Evolutionary conservation across 2,329 filamentous ascomycete species (phyloP).

Genomic region (Exophiala sp.): DNA sequence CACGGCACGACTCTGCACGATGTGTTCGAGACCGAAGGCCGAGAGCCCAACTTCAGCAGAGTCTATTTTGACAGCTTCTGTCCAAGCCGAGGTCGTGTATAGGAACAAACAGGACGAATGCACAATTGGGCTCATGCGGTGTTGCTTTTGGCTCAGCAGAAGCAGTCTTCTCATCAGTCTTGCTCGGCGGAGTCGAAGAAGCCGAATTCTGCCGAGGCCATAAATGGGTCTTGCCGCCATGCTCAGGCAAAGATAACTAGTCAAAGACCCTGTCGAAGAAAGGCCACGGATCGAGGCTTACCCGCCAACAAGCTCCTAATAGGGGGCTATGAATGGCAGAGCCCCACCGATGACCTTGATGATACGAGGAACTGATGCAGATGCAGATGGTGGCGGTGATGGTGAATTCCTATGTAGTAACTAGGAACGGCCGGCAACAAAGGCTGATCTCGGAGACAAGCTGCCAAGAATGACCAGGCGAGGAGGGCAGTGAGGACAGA

Average conservation of each 20-base stretch:
- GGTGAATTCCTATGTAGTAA: no score
- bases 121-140: neutral
- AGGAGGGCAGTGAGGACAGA: no score
- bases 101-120: no score
- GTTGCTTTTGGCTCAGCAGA: neutral
- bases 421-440: no score
- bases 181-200: neutral
- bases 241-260: conserved; percentile 41
- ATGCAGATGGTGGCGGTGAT: conserved; percentile 47
- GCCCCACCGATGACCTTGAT: conserved; percentile 40
- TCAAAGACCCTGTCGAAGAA: conserved; percentile 54
- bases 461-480: no score
- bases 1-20: no score
- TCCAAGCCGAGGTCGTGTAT: neutral
- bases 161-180: neutral
- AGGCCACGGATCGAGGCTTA: conserved; percentile 51
- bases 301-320: conserved; percentile 49
- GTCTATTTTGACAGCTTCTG: no score
- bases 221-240: neutral
- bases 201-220: neutral
- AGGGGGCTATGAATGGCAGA: conserved; percentile 49
- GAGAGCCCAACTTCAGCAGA: no score
- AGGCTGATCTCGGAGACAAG: no score
- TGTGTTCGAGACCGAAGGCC: no score
- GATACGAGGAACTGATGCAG: conserved; percentile 47